Evolutionary conservation across 257 asterid species (phyloP), one percentile per base, ranked within the genome.

Genomic region (Prunella vulgaris): DNA sequence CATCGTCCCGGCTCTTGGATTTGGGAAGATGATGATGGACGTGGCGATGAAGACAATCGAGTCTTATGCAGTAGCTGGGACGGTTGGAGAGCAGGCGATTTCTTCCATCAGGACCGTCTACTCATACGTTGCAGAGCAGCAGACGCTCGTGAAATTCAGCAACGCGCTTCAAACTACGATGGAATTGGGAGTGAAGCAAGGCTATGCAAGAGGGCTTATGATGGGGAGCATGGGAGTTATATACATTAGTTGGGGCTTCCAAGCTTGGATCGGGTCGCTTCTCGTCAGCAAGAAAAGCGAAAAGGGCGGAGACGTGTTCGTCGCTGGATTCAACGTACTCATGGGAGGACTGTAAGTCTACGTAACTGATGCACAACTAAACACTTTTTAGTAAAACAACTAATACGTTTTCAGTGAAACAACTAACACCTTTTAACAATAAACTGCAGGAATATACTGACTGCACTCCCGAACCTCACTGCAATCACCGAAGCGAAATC

Each of bases 321-420:
- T 89, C 7, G 92, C 95, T 68, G 96, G 96, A 65, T 89, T 89
- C 89, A 87, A 89, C 17, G 88, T 89, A 33, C 92, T 88, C 69
- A 88, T 90, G 97, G 93, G 85, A 75, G 96, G 96, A 84, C 28
- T 90, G 95, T 87, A 66, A 85, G 90, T 85, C 54, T 7, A 3
- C 33, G n/a, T 5, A 35, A 35, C 1, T 33, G 42, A 2, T 37
- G n/a, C 51, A 14, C 51, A 42, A n/a, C 53, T 46, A 46, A 25
- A 25, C 9, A 44, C 52, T 14, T 44, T 44, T 40, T 2, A 10
- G 48, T 40, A 12, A 2, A 40, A 37, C 44, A 37, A 44, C 18
- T n/a, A n/a, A 14, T 14, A 44, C 49, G n/a, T 14, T 44, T 44
- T 40, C 1, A 1, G 48, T 40, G 5, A 10, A 40, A 10, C 15